Percentiles rank a stretch among this genome's conserved stretches.
These are phyloP conservation scores for Paxillus rubicundulus DNA, from an alignment of 768 basidiomycete species.

Conservation along the genomic window DNA sequence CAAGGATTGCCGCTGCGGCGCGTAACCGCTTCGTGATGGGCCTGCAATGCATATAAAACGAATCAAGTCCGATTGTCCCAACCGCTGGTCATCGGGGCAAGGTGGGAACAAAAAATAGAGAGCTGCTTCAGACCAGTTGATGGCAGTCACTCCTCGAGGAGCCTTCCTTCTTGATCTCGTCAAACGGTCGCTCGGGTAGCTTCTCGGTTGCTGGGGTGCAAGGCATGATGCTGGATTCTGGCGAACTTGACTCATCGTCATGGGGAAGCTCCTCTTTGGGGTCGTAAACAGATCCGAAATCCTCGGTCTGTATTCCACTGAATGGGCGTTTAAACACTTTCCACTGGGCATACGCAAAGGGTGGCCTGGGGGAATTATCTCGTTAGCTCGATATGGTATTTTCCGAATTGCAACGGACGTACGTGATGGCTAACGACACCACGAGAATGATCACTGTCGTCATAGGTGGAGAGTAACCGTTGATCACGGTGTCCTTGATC, in stretches of 20 bases:
- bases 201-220: conserved; percentile 23
- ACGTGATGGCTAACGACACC: conserved; percentile 56
- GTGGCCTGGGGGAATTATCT: conserved; percentile 37
- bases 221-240: conserved; percentile 8
- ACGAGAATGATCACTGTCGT: conserved; percentile 50
- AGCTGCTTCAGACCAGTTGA: background rate
- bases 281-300: conserved; percentile 26
- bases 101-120: background rate
- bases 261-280: conserved; percentile 15
- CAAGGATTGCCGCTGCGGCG: background rate
- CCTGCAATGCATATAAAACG: conserved; percentile 8
- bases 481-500: conserved; percentile 44
- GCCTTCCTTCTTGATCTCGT: conserved; percentile 7
- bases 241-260: conserved; percentile 22
- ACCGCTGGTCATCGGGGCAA: background rate
- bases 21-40: conserved; percentile 9
- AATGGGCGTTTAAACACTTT: conserved; percentile 51
- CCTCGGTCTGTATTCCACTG: conserved; percentile 27
- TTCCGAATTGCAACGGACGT: conserved; percentile 23
- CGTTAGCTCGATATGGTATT: background rate
- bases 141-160: background rate
- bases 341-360: conserved; percentile 54
- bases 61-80: background rate
- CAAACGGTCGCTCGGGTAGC: conserved; percentile 1
- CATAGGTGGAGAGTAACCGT: conserved; percentile 50